A percentile compares a stretch with the other conserved stretches of the same genome.
Evolutionary conservation across 2,329 filamentous ascomycete genomes (phyloP).

Genomic region (Aspergillus spinulosporus): DNA sequence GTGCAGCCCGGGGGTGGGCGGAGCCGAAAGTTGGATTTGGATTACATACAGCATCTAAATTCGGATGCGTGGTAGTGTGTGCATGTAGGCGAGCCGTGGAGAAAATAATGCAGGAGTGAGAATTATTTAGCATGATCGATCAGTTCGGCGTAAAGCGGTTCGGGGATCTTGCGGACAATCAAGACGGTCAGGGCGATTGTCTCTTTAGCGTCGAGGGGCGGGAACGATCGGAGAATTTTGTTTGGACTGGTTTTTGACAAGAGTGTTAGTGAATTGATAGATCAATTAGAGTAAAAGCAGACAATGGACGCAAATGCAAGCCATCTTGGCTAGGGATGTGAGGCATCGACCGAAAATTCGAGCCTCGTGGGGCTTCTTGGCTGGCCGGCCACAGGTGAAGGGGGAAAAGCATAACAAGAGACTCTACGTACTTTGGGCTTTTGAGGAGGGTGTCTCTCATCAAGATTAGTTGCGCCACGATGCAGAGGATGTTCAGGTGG

Average conservation of each 20-base stretch:
- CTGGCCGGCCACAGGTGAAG: constrained; percentile 3
- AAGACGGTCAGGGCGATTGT: constrained; percentile 83
- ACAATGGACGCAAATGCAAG: background rate
- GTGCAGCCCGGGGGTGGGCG: too few relatives aligned
- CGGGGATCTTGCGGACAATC: constrained; percentile 85
- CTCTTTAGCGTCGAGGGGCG: constrained; percentile 76
- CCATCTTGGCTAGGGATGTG: background rate
- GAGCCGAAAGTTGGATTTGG: background rate
- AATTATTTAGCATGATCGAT: constrained; percentile 70
- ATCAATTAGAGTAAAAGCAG: background rate
- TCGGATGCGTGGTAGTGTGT: too few relatives aligned
- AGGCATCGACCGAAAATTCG: too few relatives aligned
- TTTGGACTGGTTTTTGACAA: constrained; percentile 66
- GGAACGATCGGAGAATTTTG: constrained; percentile 84
- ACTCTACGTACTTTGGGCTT: constrained; percentile 68
- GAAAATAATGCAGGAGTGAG: background rate
- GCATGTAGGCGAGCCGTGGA: too few relatives aligned
- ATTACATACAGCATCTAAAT: background rate
- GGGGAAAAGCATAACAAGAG: background rate
- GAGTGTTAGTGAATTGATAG: constrained; percentile 15
- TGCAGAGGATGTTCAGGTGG: constrained; percentile 92
- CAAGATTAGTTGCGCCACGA: constrained; percentile 89
- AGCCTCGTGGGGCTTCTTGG: background rate
- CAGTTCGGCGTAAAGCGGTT: constrained; percentile 87
- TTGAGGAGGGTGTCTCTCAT: constrained; percentile 81